These are phyloP conservation scores for Grammothele lineata DNA, from an alignment of 768 basidiomycete genomes.

Conservation along the genomic window DNA sequence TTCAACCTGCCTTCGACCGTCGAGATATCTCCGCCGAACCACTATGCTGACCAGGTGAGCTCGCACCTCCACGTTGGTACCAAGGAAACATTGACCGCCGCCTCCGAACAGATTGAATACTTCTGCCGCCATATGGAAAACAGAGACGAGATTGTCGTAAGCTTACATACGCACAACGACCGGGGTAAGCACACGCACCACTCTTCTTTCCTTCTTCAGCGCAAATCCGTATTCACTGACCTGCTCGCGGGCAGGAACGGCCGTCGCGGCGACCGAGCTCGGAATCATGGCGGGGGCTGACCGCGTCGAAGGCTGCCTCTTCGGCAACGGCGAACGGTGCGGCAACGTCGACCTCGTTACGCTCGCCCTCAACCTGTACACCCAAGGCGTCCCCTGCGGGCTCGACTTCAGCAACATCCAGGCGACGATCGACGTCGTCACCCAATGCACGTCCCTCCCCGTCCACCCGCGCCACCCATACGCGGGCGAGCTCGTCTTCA, in stretches of 20 bases:
- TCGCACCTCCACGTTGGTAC: too few relatives aligned
- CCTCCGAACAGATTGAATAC: slow-evolving; percentile 70
- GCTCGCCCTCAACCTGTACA: slow-evolving; percentile 92
- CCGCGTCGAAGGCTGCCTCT: slow-evolving; percentile 94
- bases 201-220: not conserved
- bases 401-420: slow-evolving; percentile 93
- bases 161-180: slow-evolving; percentile 96
- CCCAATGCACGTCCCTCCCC: slow-evolving; percentile 95
- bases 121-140: slow-evolving; percentile 86
- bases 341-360: slow-evolving; percentile 98
- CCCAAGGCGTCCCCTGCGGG: slow-evolving; percentile 85
- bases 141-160: slow-evolving; percentile 85
- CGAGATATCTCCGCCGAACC: slow-evolving; percentile 95
- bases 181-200: slow-evolving; percentile 53
- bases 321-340: slow-evolving; percentile 98
- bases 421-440: slow-evolving; percentile 86
- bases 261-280: slow-evolving; percentile 91
- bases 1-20: slow-evolving; percentile 98
- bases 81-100: not conserved
- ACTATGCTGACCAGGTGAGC: slow-evolving; percentile 92
- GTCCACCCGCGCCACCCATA: slow-evolving; percentile 96
- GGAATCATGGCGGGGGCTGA: slow-evolving; percentile 94
- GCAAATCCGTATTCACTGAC: not conserved
- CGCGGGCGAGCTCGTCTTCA: slow-evolving; percentile 96
- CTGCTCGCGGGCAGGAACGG: slow-evolving; percentile 1